Evolutionary conservation across 306 rosid species (phyloP), one percentile per base, ranked within the genome.

Genomic region (Vigna angularis): DNA sequence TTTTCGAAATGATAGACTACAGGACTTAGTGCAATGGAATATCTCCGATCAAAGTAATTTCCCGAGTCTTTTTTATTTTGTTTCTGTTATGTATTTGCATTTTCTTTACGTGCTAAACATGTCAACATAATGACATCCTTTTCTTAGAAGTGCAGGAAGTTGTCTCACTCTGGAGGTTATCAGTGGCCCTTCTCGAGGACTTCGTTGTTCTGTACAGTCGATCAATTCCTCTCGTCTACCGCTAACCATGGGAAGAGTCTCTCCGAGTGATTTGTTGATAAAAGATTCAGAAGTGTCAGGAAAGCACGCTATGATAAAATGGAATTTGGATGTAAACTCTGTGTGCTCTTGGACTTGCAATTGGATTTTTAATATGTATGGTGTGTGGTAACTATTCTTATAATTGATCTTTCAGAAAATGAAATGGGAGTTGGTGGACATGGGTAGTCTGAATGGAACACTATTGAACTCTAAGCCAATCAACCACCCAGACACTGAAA

Each of bases 361-460:
- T 83, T 81, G 70, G 49, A 72, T 72, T 62, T 70, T 83, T 49
- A 48, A 51, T 38, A 38, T 56, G 42, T 45, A 34, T 78, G 64
- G 79, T 44, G 61, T 76, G 59, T 45, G 42, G 56, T 88, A 63
- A 62, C 80, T 74, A n/a, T 80, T 32, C 17, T 40, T 14, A 6
- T 55, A 70, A 61, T 79, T 84, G 75, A 79, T 76, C 75, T 82
- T 86, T 77, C 90, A 96, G 98, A 88, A 62, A 79, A 79, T 86
- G 97, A 96, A 86, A 86, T 96, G 99, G 99, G 99, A 93, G 89
- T 73, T 96, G 85, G 88, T 87, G 57, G 99, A 96, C 80, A 87
- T 93, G 97, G 99, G 99, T 42, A 96, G 99, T 88, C 83, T 96
- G 64, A 96, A 96, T 83, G 99, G 99, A 73, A 96, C 98, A 38